Base-by-base conservation (phyloP, 192 early-diverging fungal species). In the Podila horticola region DNA sequence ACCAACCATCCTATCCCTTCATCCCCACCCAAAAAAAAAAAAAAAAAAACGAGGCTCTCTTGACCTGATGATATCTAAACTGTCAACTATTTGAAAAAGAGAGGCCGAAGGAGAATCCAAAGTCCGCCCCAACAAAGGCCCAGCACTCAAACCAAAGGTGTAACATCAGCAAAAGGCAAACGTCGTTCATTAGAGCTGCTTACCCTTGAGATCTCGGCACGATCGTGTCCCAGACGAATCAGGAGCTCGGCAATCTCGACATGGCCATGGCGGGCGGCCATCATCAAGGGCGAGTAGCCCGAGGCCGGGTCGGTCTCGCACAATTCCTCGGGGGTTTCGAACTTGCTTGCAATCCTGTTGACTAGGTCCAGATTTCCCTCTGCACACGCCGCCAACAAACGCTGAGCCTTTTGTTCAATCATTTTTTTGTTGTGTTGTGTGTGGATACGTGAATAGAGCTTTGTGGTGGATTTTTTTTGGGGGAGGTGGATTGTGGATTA, bases 211-310 rank as follows among this genome's bases (percentile, higher is more conserved):
- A 72, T 72, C 41, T 79, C 76, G 58, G 66, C 30, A 26, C 70
- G 58, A 36, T 79, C 76, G 52, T 79, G 76, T 9, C 76, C 76
- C 13, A 79, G 38, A n/a, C 52, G 70, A 63, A 79, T 72, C 61
- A 79, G 50, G 12, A 70, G 70, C 22, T 79, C 76, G 34, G 72
- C 76, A n/a, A 72, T 22, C 13, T 79, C 76, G 34, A 67, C 17
- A 58, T 79, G 76, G 5, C 76, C 76, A 59, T 79, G 76, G 49
- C 70, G 57, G 12, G 76, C 70, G 7, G 76, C 76, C 76, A 79
- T 72, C 76, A 79, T 79, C 38, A 79, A 20, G 4, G 76, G 64
- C 6, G 76, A 67, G 51, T 72, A 79, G 30, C 76, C 76, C 1
- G 76, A 64, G 4, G 69, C n/a, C 41, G 70, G 70, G 38, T 79